Base-by-base conservation (phyloP, 495 filamentous ascomycete species). In the Xylaria castorea region DNA sequence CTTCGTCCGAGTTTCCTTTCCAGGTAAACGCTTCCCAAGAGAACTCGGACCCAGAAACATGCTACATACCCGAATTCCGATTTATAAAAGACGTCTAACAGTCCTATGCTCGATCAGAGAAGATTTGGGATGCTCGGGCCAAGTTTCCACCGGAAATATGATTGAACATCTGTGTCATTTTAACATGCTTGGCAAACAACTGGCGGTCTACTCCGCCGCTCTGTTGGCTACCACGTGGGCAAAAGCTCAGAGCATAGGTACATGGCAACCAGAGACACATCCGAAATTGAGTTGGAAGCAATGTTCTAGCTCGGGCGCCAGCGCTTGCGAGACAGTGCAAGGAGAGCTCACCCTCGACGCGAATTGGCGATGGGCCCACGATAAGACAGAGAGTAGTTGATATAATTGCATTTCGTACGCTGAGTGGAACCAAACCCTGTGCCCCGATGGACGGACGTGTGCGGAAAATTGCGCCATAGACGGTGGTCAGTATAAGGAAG, bases 311-410 rank as follows among this genome's bases (percentile, higher is more conserved):
- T 57, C 53, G 27, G 53, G 53, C 7, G 27, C 53, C 7, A 18
- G 25, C 14, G 27, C 53, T 57, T 57, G 53, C 5, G 14, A 57
- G 27, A 27, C 4, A 18, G 27, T 57, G 6, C 3, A 57, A 57
- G 53, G 53, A 32, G 53, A 57, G 53, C 53, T 57, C 53, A 57
- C 53, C 14, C 11, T 57, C 25, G 53, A 57, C 27, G 53, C 25
- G 53, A 57, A 57, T 30, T 57, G 53, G 53, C 27, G 53, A 32
- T 57, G 53, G 53, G 53, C 27, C 12, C 53, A 57, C 53, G 53
- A 57, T 32, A 32, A 57, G 27, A 18, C 53, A 32, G 53, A 57
- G 27, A 27, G 53, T 0, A 57, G 27, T 8, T 57, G 53, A 27
- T 57, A 57, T 18, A 57, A 57, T 57, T 57, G 53, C 27, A 32